phyloP scores from a whole-genome alignment of 2,329 filamentous ascomycete species.

The Mollisiaceae sp. region DNA sequence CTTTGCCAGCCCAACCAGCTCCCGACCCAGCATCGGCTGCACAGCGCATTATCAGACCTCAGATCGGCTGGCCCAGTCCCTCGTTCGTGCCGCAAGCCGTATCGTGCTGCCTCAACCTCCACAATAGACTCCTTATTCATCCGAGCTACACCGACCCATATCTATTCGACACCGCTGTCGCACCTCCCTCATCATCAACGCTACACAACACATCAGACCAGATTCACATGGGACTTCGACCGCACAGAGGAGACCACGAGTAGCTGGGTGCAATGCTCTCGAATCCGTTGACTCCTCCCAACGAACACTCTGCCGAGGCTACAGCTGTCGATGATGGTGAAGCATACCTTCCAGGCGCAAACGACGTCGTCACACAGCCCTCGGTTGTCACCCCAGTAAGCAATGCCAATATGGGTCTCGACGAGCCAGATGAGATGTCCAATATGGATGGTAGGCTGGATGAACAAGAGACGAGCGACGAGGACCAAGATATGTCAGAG shows the following conservation, averaged over 20 bases:
- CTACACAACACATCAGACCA: constrained; percentile 30
- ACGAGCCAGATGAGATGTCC: constrained; percentile 22
- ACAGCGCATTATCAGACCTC: constrained; percentile 4
- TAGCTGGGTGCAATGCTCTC: constrained; percentile 36
- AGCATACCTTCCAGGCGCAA: constrained; percentile 5
- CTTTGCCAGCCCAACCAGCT: constrained; percentile 8
- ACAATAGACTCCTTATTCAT: constrained; percentile 30
- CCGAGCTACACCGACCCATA: constrained; percentile 27
- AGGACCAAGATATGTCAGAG: constrained; percentile 41
- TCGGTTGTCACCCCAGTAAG: constrained; percentile 27
- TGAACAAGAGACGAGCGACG: constrained; percentile 28
- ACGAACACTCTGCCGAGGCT: constrained; percentile 32
- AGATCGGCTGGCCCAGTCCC: constrained; percentile 15
- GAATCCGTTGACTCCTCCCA: constrained; percentile 35
- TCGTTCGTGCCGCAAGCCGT: constrained; percentile 19
- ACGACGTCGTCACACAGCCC: constrained; percentile 7
- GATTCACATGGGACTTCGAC: constrained; percentile 32
- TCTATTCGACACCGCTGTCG: constrained; percentile 19
- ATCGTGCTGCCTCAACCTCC: constrained; percentile 25
- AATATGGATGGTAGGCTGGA: constrained; percentile 24
- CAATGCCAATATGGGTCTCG: constrained; percentile 27
- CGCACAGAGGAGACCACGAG: constrained; percentile 25
- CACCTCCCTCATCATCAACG: constrained; percentile 19
- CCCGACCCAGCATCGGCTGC: constrained; percentile 16
- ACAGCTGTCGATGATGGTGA: constrained; percentile 26